Evolutionary conservation across 495 filamentous ascomycete genomes (phyloP), one percentile per base, ranked within the genome.

Genomic region (Annulohypoxylon moriforme): DNA sequence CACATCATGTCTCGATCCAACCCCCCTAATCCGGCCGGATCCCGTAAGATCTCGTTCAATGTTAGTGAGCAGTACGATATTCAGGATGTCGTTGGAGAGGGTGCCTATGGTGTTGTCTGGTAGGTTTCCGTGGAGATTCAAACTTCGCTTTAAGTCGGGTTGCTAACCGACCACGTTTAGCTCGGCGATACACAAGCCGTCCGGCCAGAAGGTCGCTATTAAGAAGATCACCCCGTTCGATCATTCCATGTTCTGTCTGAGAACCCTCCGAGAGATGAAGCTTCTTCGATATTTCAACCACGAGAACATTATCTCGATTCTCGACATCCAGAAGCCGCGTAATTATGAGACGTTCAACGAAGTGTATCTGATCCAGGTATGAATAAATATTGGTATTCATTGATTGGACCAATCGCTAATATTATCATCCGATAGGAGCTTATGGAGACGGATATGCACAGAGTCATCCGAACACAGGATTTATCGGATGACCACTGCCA

Each of bases 401-500:
- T 9, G 18, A 44, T 44, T 16, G 1, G 63, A 20, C 20, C 53
- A 53, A 46, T 56, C 56, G 68, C 67, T 75, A 42, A 77, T 38
- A 16, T 22, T 69, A 57, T 9, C 9, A n/a, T 42, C 25, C 5
- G 44, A 6, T 60, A 97, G 94, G 96, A 99, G 81, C 88, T 99
- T 66, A 99, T 99, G 96, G 96, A 99, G 83, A 99, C 96, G 25
- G 96, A 99, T 76, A 99, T 99, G 96, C 96, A 99, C 78, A 91
- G 96, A 50, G 96, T 99, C 67, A 99, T 99, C 74, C 94, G 96
- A 65, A 99, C 96, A 60, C 96, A 99, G 83, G 96, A 98, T 60
- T 87, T 99, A 27, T 98, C 96, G 4, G 96, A 99, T 75, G 96
- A 98, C 75, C 96, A 99, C 78, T 99, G 96, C 86, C 96, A 99